These are phyloP conservation scores for Pyrenopolyporus hunteri DNA, from an alignment of 495 filamentous ascomycete genomes.

Conservation along the genomic window DNA sequence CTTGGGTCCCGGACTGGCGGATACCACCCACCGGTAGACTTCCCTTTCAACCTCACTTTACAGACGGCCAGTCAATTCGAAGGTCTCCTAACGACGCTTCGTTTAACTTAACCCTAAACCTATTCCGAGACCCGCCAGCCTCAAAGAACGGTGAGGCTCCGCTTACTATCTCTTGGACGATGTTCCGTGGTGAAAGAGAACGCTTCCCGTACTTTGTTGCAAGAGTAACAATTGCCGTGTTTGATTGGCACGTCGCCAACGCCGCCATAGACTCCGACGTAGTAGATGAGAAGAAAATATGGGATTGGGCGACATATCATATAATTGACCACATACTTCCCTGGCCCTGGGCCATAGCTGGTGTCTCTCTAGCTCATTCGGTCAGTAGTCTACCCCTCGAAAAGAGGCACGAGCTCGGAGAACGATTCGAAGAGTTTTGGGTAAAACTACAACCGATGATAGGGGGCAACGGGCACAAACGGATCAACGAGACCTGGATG, in stretches of 20 bases:
- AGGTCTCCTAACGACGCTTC: too few relatives aligned
- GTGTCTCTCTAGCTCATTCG: not conserved
- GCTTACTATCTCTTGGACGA: not conserved
- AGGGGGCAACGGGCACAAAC: not conserved
- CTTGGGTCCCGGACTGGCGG: conserved; percentile 8
- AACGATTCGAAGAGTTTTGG: not conserved
- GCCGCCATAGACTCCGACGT: not conserved
- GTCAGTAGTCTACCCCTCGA: not conserved
- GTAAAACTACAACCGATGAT: not conserved
- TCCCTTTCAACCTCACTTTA: not conserved
- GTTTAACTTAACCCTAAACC: too few relatives aligned
- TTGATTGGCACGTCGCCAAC: not conserved
- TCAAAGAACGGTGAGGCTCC: too few relatives aligned
- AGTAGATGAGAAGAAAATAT: not conserved
- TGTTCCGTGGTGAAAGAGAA: not conserved
- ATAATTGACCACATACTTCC: not conserved
- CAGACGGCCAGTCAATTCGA: not conserved
- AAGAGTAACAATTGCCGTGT: not conserved
- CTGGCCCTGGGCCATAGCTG: not conserved
- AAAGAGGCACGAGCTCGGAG: not conserved
- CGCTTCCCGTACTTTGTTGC: not conserved
- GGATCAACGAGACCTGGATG: not conserved
- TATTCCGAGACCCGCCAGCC: too few relatives aligned
- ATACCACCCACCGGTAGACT: not conserved
- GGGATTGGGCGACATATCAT: not conserved